Conservation (phyloP, 108 stramenopile species). For the Stephanodiscus minutulus region DNA sequence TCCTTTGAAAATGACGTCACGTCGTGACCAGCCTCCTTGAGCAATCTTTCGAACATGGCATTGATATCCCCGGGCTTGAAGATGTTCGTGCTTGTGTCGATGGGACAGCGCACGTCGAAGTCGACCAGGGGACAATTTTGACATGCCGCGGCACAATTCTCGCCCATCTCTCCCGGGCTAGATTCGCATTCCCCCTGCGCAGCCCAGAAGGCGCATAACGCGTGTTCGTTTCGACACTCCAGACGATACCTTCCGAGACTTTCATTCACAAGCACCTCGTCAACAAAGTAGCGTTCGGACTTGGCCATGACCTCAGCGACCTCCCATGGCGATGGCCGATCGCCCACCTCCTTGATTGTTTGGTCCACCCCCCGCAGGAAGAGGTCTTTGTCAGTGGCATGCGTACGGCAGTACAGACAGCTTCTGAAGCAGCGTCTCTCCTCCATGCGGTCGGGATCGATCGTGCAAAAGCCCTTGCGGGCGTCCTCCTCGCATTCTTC, state of each 20-base stretch:
- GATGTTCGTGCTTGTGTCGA: conserved; percentile 22
- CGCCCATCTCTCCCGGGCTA: conserved; percentile 29
- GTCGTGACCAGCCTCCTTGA: conserved; percentile 37
- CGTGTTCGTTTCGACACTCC: conserved; percentile 31
- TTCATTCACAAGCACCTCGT: conserved; percentile 33
- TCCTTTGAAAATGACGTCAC: conserved; percentile 20
- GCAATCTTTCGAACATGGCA: conserved; percentile 44
- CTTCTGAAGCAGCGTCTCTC: conserved; percentile 26
- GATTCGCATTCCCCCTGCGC: conserved; percentile 33
- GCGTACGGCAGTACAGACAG: conserved; percentile 31
- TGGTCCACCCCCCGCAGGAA: conserved; percentile 22
- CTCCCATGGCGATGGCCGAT: conserved; percentile 15
- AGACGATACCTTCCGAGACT: conserved; percentile 30
- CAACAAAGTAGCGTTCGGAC: conserved; percentile 53
- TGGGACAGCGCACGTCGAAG: conserved; percentile 44
- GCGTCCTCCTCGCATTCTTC: conserved; percentile 16
- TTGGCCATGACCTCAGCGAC: conserved; percentile 22
- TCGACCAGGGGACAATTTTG: conserved; percentile 46
- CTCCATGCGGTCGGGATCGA: conserved; percentile 15
- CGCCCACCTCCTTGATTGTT: conserved; percentile 11
- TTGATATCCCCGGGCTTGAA: conserved; percentile 31
- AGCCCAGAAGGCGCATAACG: conserved; percentile 41
- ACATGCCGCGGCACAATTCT: conserved; percentile 48
- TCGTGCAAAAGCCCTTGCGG: conserved; percentile 22
- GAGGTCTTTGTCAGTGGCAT: conserved; percentile 17